Evolutionary conservation across 148 eudicot species (phyloP), one percentile per base, ranked within the genome.

Genomic region (Amaranthus cruentus): DNA sequence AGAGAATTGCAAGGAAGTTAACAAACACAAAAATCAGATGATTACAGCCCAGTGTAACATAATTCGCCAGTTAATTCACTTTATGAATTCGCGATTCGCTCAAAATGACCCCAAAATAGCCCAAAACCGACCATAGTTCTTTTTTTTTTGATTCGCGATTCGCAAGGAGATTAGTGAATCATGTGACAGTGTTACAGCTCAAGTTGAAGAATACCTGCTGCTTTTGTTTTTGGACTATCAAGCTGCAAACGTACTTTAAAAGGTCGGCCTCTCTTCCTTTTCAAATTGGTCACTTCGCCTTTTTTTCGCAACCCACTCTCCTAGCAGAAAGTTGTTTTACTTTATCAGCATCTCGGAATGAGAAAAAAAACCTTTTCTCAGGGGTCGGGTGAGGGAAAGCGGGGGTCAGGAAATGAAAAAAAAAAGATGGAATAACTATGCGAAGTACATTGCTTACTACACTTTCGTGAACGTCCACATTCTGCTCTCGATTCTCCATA

Each of bases 231-330:
- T 51, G 64, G 75, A 83, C 80, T 79, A 61, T 72, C 77, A 50
- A 48, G 57, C 50, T 7, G 73, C 38, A 70, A 71, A 14, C 71
- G 57, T 64, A 75, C 69, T 79, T 83, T 88, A 47, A 78, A 79
- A 28, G 96, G 92, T 63, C 96, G 83, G 70, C 96, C 92, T 76
- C 92, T 87, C 84, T 77, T 87, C 73, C 84, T 87, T 76, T 78
- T 88, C 61, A 62, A 80, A 74, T 68, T 79, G 71, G 67, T 73
- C 21, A 60, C 69, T 69, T 67, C 78, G 46, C 65, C 83, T 62
- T 62, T 73, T 65, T 81, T 81, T 56, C 75, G 79, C 18, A 75
- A 81, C 68, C 63, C 81, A 77, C 48, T 75, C 62, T 72, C 83
- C 89, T 85, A 77, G 56, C 55, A 47, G 62, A 60, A 69, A 43